These are phyloP conservation scores for Eucalyptus pumila DNA, from an alignment of 345 rosid genomes.

Conservation along the genomic window DNA sequence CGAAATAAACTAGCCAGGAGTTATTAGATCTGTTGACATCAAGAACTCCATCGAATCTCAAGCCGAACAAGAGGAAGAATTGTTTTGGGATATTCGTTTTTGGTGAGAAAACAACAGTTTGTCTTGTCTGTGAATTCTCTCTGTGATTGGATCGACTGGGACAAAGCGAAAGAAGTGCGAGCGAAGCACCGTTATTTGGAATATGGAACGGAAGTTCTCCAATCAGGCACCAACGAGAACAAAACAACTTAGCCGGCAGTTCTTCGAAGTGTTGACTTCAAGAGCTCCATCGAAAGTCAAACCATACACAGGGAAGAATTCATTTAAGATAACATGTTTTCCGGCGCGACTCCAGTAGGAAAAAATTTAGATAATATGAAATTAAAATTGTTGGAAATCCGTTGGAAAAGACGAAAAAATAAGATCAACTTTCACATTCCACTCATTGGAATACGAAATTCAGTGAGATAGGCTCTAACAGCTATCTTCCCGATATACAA, in stretches of 20 bases:
- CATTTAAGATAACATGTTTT: too few species aligned
- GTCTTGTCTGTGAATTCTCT: not conserved
- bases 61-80: not conserved
- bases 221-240: not conserved
- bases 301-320: not conserved
- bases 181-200: not conserved
- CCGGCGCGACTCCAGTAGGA: too few species aligned
- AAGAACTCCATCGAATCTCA: not conserved
- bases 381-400: too few species aligned
- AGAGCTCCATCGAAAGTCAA: not conserved
- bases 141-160: not conserved
- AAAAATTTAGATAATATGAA: too few species aligned
- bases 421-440: too few species aligned
- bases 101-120: not conserved
- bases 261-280: not conserved
- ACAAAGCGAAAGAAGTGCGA: not conserved
- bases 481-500: too few species aligned
- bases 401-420: too few species aligned
- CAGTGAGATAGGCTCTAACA: too few species aligned
- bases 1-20: not conserved
- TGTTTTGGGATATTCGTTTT: not conserved
- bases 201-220: not conserved
- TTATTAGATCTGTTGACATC: not conserved
- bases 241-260: not conserved
- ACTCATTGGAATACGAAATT: too few species aligned